phyloP scores from a whole-genome alignment of 352 stramenopile genomes.

The Phytophthora citricola region DNA sequence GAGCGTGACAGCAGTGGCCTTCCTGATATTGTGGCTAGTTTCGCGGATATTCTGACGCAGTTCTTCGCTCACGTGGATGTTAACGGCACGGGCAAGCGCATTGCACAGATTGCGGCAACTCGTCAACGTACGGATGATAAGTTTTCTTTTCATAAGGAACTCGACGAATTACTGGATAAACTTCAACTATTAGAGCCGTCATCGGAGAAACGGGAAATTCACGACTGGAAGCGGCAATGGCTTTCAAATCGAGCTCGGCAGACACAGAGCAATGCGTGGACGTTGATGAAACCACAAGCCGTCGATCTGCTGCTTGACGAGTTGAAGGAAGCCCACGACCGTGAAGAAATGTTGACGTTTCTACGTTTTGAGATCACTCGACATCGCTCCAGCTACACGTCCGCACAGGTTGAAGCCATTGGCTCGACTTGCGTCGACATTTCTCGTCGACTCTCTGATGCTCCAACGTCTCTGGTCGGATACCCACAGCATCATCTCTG shows the following conservation, averaged over 20 bases:
- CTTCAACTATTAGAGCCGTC: conserved; percentile 9
- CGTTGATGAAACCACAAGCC: conserved; percentile 23
- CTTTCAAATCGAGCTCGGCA: conserved; percentile 26
- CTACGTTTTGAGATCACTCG: conserved; percentile 40
- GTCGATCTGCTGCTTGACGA: conserved; percentile 23
- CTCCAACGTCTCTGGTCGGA: neutral
- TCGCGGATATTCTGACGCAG: conserved; percentile 22
- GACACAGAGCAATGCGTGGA: conserved; percentile 18
- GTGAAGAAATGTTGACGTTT: conserved; percentile 37
- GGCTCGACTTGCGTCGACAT: conserved; percentile 21
- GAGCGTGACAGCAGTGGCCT: conserved; percentile 1
- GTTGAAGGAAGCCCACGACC: conserved; percentile 25
- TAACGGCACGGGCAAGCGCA: conserved; percentile 13
- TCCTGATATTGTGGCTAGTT: conserved; percentile 3
- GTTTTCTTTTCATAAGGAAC: conserved; percentile 41
- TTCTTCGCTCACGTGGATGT: conserved; percentile 23
- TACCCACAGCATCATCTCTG: conserved; percentile 18
- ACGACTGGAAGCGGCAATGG: conserved; percentile 43
- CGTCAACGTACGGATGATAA: conserved; percentile 33
- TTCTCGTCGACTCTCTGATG: conserved; percentile 25
- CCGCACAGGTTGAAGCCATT: conserved; percentile 30
- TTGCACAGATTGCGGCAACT: conserved; percentile 30
- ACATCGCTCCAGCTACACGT: conserved; percentile 31
- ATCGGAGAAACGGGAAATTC: conserved; percentile 10
- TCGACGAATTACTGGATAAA: conserved; percentile 29